Evolutionary conservation across 2,329 filamentous ascomycete species (phyloP), one percentile per base, ranked within the genome.

Genomic region (Cercospora berteroae): DNA sequence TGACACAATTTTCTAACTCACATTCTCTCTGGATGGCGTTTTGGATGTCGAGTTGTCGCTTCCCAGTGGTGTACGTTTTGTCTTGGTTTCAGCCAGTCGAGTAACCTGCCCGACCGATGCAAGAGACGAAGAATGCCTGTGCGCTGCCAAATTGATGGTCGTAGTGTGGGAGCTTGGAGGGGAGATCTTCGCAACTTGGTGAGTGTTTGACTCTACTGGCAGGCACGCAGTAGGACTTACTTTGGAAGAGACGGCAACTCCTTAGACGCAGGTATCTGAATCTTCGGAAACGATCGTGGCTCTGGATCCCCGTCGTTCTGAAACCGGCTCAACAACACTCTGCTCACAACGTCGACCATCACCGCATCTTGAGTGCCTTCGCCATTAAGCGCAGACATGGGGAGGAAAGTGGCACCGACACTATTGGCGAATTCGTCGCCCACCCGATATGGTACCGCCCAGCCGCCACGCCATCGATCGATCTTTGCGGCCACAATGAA

Each of bases 391-490:
- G 66, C 66, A 29, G 58, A 65, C 57, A 68, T 63, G 16, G 60
- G 48, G 9, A 62, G 27, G 9, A 65, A 68, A 25, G 25, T 55
- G 10, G 66, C 66, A 8, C 61, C 62, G 4, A 67, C 39, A 42
- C 48, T 29, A 13, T 33, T 58, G 7, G 61, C 62, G 33, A 67
- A 61, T 36, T 61, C 62, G 13, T 67, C 61, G 20, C 61, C 66
- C 55, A 57, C 23, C 6, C 39, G 33, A 23, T 39, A 33, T 16
- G 66, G 44, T 16, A 68, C 66, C 13, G 59, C 63, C 66, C 63
- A 63, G 36, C 63, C 63, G 27, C 66, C 66, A 31, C 63, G 57
- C 66, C 66, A 67, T 31, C 66, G 61, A 56, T 67, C 66, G 48
- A 64, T 58, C 33, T 63, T 63, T 16, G 58, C 55, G 23, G 66